A percentile compares a stretch with the other conserved stretches of the same genome.
phyloP scores from a whole-genome alignment of 2,329 filamentous ascomycete genomes.

The Xylariaceae sp. region DNA sequence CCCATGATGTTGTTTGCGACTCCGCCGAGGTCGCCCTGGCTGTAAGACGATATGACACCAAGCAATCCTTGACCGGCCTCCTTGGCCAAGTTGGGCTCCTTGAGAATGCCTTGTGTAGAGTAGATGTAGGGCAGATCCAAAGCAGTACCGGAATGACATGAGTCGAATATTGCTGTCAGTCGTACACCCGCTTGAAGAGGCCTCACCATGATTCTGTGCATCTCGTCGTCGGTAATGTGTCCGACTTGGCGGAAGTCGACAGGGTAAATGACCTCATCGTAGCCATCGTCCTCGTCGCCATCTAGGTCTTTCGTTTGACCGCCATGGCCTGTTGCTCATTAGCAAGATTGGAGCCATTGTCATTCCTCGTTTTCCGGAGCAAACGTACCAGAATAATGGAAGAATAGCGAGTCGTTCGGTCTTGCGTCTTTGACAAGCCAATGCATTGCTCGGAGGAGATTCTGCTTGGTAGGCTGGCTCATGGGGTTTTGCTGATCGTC shows the following conservation, averaged over 20 bases:
- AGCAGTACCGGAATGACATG: conserved; percentile 75
- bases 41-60: conserved; percentile 73
- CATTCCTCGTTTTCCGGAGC: conserved; percentile 1
- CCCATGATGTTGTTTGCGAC: conserved; percentile 78
- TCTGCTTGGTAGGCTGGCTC: conserved; percentile 94
- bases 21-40: conserved; percentile 76
- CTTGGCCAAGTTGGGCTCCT: conserved; percentile 78
- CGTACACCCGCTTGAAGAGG: conserved; percentile 80
- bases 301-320: conserved; percentile 72
- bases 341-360: conserved; percentile 7
- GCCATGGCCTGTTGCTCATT: conserved; percentile 59
- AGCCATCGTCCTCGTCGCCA: conserved; percentile 75
- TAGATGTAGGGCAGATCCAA: conserved; percentile 78
- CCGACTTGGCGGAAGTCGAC: conserved; percentile 69
- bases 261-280: conserved; percentile 76
- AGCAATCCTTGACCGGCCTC: conserved; percentile 73
- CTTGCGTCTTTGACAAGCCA: conserved; percentile 93
- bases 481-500: conserved; percentile 97
- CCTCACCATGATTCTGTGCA: conserved; percentile 74
- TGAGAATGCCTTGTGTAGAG: conserved; percentile 75
- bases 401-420: conserved; percentile 93
- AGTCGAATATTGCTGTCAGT: conserved; percentile 78
- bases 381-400: conserved; percentile 84
- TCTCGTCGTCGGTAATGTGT: conserved; percentile 76
- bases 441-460: conserved; percentile 94